Evolutionary conservation across 2,329 filamentous ascomycete genomes (phyloP), one percentile per base, ranked within the genome.

Genomic region (Pezicula rhizophila): DNA sequence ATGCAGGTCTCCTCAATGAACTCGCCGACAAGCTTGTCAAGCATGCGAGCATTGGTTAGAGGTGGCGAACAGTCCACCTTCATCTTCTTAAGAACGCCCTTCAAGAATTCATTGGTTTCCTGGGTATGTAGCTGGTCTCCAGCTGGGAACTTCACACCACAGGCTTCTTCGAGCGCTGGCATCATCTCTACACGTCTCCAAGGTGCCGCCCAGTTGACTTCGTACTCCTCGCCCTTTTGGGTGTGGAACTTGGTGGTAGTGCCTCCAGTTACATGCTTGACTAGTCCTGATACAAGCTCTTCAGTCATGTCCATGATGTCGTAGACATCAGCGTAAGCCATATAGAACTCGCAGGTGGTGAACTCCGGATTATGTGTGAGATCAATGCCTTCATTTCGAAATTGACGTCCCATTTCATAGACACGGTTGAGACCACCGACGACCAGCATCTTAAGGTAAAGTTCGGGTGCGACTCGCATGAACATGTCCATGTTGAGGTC

Each of bases 331-430:
- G 86, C 87, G 58, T 90, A 97, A 3, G 93, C 92, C 80, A 87
- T 84, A 72, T 99, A 99, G 73, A 97, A 97, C 70, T 99, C 93
- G 68, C 89, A 89, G 23, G 89, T 95, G 39, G 93, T 99, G 75
- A 99, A 99, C 68, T 99, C 93, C 35, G 88, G 93, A 75, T 97
- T 99, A 77, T 99, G 93, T 7, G 93, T 99, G 45, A 93, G 75
- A 67, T 95, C 89, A 56, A 89, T 85, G 51, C 87, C 85, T 70
- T 96, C 91, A 64, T 99, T 99, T 62, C 93, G 78, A 80, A 99
- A 99, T 67, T 95, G 89, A 57, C 90, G 85, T 56, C 93, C 93
- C 54, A 99, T 82, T 68, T 99, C 93, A 70, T 96, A 99, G 12
- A 99, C 93, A 61, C 88, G 83, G 73, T 96, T 89, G 38, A 97